Evolutionary conservation across 805 yeast genomes (phyloP), one percentile per base, ranked within the genome.

Genomic region (Cyberlindnera samutprakarnensis): DNA sequence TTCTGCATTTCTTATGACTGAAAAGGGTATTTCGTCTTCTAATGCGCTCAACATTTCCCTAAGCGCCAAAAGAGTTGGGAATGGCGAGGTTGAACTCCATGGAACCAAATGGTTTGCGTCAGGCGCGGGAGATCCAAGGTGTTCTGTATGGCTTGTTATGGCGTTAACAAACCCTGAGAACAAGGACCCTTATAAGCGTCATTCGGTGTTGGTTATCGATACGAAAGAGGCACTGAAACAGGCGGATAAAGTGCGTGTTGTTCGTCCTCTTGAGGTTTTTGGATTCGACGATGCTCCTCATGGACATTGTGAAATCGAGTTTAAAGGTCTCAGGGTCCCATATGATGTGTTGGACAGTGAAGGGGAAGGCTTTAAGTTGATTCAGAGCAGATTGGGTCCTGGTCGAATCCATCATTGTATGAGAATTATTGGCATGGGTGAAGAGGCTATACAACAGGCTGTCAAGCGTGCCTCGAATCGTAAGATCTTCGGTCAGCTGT

Each of bases 51-150:
- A 75, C 51, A 72, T 75, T 36, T 60, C 71, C 2, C 54, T 68
- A 25, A 47, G 61, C 18, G 76, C 77, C 19, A 61, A 56, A 36
- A 46, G 47, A 5, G 52, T 49, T 12, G 77, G 72, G 4, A 62
- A 66, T 11, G 39, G 38, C 14, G 43, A 54, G 23, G 70, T 62
- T 32, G 68, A 73, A 2, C 42, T 77, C 29, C 70, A 71, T 39
- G 83, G 83, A 6, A 64, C 72, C 33, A 77, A 77, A 49, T 76
- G 83, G 83, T 75, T 76, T 66, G 76, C 80, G 3, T 72, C 80
- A 0, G 82, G 82, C 18, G 81, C 80, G 23, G 81, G 80, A 17
- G 82, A 75, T 49, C 81, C 80, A 17, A 64, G 79, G 33, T 68
- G 76, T 51, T 45, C 47, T 3, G 59, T 58, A 2, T 55, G 61